Conservation (phyloP, 2,329 filamentous ascomycete genomes). For the Emergomyces orientalis region DNA sequence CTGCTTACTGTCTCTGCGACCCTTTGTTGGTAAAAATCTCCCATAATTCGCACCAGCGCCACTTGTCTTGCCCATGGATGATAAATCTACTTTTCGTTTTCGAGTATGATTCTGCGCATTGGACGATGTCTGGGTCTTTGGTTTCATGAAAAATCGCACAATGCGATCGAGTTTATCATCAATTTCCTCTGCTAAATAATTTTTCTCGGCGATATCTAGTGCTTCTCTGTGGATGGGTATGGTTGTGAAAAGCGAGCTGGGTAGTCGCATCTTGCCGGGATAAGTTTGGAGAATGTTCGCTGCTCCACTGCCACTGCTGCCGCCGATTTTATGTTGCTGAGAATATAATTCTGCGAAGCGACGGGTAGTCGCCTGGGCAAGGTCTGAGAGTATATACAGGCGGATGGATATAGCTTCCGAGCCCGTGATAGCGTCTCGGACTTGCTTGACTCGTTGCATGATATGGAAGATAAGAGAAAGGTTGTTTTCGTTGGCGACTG, state of each 20-base stretch:
- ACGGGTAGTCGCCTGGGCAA: conserved; percentile 71
- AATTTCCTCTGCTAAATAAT: conserved; percentile 67
- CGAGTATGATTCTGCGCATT: conserved; percentile 21
- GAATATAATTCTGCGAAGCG: conserved; percentile 78
- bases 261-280: conserved; percentile 70
- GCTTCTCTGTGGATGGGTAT: conserved; percentile 69
- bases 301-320: conserved; percentile 24
- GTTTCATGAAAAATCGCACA: conserved; percentile 60
- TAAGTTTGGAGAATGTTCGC: conserved; percentile 64
- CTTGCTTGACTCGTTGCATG: conserved; percentile 85
- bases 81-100: conserved; percentile 32
- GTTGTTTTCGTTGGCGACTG: conserved; percentile 77
- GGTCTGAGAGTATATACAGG: conserved; percentile 78
- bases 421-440: conserved; percentile 64
- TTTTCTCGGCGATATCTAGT: conserved; percentile 76
- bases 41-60: conserved; percentile 21
- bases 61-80: conserved; percentile 18
- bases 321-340: conserved; percentile 50
- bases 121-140: conserved; percentile 34
- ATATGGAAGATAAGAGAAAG: conserved; percentile 83
- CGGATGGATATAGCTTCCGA: conserved; percentile 37
- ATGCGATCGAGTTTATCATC: conserved; percentile 68
- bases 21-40: conserved; percentile 21
- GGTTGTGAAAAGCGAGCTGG: conserved; percentile 65
- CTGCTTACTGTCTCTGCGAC: conserved; percentile 24